Conservation (phyloP, 2,329 filamentous ascomycete species). For the Diaporthe destruens region DNA sequence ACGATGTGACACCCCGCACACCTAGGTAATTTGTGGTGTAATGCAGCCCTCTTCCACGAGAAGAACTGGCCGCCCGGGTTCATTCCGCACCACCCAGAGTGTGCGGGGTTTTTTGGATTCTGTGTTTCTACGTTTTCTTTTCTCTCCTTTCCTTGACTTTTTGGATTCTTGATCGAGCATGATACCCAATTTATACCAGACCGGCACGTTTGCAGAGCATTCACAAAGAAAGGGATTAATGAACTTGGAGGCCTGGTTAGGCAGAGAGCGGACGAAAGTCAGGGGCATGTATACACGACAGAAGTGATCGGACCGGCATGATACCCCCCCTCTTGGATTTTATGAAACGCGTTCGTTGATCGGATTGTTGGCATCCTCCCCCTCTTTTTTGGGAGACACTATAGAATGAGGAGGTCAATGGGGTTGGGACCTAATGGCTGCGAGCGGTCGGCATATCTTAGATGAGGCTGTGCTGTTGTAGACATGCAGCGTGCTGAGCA, state of each 20-base stretch:
- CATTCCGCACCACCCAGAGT: not conserved
- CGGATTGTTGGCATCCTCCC: not conserved
- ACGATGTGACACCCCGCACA: not conserved
- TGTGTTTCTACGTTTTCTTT: not conserved
- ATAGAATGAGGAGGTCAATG: not conserved
- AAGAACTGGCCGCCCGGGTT: not conserved
- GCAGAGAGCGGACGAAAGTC: not conserved
- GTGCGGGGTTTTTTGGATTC: slow-evolving; percentile 4
- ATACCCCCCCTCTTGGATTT: slow-evolving; percentile 24
- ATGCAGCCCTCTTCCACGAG: not conserved
- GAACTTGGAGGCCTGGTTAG: not conserved
- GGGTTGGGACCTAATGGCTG: not conserved
- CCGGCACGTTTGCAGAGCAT: slow-evolving; percentile 21
- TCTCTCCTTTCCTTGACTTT: slow-evolving; percentile 15
- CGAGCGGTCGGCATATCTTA: not conserved
- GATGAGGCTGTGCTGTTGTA: not conserved
- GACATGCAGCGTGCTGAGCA: slow-evolving; percentile 20
- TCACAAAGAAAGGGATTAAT: slow-evolving; percentile 17
- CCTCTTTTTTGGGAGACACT: not conserved
- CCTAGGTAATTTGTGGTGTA: not conserved
- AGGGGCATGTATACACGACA: not conserved
- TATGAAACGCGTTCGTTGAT: slow-evolving; percentile 27
- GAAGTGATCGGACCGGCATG: slow-evolving; percentile 22
- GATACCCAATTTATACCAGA: slow-evolving; percentile 41
- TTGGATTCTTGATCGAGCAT: slow-evolving; percentile 31